Percentiles rank a stretch among this genome's conserved stretches.
Conservation (phyloP, 768 basidiomycete species). For the Pleurotus platypus region DNA sequence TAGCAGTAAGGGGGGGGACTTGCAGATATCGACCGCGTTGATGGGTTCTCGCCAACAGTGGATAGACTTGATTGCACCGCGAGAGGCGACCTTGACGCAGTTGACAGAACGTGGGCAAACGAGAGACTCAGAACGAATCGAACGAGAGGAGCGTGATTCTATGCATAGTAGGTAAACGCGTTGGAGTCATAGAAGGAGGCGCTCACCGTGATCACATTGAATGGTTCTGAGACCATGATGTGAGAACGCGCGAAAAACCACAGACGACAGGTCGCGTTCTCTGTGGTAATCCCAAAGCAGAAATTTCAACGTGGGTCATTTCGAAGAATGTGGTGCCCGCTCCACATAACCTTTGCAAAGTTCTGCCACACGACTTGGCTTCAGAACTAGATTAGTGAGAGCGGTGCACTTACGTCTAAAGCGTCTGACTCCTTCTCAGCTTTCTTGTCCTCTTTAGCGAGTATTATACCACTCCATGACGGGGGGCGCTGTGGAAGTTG, state of each 20-base stretch:
- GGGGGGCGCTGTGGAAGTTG: neutral
- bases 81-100: neutral
- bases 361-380: conserved; percentile 6
- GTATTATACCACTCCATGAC: neutral
- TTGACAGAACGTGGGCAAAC: conserved; percentile 2
- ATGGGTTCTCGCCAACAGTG: no score
- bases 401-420: no score
- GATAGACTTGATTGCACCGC: no score
- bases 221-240: no score
- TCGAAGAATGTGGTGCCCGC: conserved; percentile 9
- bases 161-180: neutral
- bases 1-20: no score
- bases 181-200: neutral
- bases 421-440: neutral
- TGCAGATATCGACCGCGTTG: no score
- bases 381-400: neutral
- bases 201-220: conserved; percentile 3
- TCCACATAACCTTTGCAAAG: conserved; percentile 21
- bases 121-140: conserved; percentile 4
- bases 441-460: neutral
- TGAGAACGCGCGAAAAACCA: conserved; percentile 22
- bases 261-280: conserved; percentile 19
- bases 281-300: conserved; percentile 23
- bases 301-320: conserved; percentile 18
- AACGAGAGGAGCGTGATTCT: neutral